Conservation (phyloP, 2,329 filamentous ascomycete genomes). For the Penicillium decumbens region DNA sequence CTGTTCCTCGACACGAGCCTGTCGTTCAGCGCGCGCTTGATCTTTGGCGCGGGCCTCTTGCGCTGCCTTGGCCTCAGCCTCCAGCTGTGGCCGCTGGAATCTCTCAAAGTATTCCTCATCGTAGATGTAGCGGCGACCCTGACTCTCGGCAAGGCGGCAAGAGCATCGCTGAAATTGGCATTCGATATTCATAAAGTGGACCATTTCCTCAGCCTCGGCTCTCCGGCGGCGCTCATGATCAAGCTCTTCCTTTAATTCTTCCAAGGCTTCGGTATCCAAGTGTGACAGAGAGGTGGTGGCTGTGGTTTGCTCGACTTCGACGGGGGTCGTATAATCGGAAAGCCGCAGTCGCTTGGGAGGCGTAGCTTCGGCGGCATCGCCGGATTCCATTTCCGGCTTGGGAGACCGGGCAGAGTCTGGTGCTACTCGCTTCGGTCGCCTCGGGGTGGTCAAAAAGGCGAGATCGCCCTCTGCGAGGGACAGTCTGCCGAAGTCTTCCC, state of each 20-base stretch:
- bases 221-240: conserved; percentile 48
- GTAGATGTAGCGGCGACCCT: conserved; percentile 39
- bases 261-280: conserved; percentile 43
- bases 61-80: conserved; percentile 4
- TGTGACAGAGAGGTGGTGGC: conserved; percentile 23
- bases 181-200: conserved; percentile 49
- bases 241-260: conserved; percentile 48
- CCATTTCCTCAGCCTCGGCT: conserved; percentile 53
- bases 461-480: conserved; percentile 33
- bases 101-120: conserved; percentile 32
- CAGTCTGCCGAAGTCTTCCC: conserved; percentile 25
- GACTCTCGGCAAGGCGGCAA: conserved; percentile 44
- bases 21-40: background rate
- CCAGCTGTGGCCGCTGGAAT: conserved; percentile 20
- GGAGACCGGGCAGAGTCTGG: conserved; percentile 26
- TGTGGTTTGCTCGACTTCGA: conserved; percentile 24
- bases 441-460: conserved; percentile 29
- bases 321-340: conserved; percentile 26
- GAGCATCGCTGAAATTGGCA: conserved; percentile 48
- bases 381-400: conserved; percentile 6
- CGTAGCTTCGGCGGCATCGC: conserved; percentile 23
- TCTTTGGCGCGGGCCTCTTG: background rate
- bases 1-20: background rate
- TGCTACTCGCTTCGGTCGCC: conserved; percentile 34
- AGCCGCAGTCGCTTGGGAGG: conserved; percentile 34